Percentiles rank a stretch among this genome's conserved stretches.
Evolutionary conservation across 2,329 filamentous ascomycete genomes (phyloP).

Genomic region (Claviceps purpurea): DNA sequence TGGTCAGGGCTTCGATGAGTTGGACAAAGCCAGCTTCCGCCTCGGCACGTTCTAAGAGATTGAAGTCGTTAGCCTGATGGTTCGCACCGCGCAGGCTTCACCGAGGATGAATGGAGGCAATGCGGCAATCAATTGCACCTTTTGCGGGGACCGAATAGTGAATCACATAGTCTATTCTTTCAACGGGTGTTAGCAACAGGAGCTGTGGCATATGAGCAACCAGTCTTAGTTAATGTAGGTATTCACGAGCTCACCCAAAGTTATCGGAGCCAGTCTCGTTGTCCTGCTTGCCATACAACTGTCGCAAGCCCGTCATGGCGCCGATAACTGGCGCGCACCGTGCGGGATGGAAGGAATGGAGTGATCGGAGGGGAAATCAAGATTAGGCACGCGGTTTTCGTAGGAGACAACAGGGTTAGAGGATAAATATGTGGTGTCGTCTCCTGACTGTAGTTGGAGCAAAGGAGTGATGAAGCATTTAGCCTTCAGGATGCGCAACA

Average conservation of each 20-base stretch:
- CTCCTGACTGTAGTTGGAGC: no score
- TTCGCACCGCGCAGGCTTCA: no score
- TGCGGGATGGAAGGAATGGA: background rate
- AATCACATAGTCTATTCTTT: conserved; percentile 77
- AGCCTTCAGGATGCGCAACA: no score
- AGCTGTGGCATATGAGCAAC: conserved; percentile 6
- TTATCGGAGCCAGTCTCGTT: conserved; percentile 21
- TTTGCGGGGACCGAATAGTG: conserved; percentile 59
- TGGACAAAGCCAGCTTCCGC: conserved; percentile 65
- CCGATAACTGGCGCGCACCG: background rate
- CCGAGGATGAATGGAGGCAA: background rate
- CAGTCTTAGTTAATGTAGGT: background rate
- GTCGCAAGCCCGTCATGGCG: conserved; percentile 21
- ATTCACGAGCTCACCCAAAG: conserved; percentile 22
- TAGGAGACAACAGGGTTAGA: background rate
- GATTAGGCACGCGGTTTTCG: background rate
- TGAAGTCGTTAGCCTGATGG: background rate
- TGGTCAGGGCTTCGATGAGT: conserved; percentile 60
- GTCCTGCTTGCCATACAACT: conserved; percentile 18
- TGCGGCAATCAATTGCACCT: conserved; percentile 33
- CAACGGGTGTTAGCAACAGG: background rate
- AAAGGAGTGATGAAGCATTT: no score
- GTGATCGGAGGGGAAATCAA: background rate
- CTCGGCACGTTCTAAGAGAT: conserved; percentile 45
- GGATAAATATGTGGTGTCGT: background rate